phyloP scores from a whole-genome alignment of 73 alveolate species.

The Symbiodinium natans region DNA sequence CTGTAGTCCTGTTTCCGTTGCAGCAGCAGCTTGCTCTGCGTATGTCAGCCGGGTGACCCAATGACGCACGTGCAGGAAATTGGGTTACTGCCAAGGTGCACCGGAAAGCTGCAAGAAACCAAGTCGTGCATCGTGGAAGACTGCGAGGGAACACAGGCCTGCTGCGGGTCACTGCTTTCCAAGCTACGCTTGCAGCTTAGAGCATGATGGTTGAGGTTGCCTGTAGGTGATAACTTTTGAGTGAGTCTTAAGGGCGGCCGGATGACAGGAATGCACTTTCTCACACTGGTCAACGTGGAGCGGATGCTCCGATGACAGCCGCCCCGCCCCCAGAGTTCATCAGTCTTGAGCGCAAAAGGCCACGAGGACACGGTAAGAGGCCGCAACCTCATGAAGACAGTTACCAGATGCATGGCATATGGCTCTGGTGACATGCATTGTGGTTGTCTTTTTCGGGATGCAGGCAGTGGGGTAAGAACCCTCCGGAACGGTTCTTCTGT shows the following conservation, averaged over 20 bases:
- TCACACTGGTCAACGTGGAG: slow-evolving; percentile 48
- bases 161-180: neutral
- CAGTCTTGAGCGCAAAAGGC: neutral
- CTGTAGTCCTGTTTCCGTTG: too few relatives aligned
- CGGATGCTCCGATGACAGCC: slow-evolving; percentile 13
- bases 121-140: slow-evolving; percentile 25
- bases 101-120: slow-evolving; percentile 29
- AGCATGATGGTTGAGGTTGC: neutral
- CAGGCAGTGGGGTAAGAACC: too few relatives aligned
- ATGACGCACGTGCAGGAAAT: neutral
- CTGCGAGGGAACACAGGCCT: slow-evolving; percentile 60
- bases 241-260: too few relatives aligned
- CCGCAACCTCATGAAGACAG: too few relatives aligned
- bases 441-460: too few relatives aligned
- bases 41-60: too few relatives aligned
- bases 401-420: too few relatives aligned
- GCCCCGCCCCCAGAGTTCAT: neutral
- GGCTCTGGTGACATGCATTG: too few relatives aligned
- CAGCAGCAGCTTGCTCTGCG: too few relatives aligned
- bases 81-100: neutral
- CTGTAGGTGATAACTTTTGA: neutral
- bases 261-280: slow-evolving; percentile 38
- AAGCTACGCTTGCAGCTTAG: neutral
- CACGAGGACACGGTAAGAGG: too few relatives aligned
- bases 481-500: too few relatives aligned